Evolutionary conservation across 2,329 filamentous ascomycete species (phyloP).

Genomic region (Talaromyces piceae): DNA sequence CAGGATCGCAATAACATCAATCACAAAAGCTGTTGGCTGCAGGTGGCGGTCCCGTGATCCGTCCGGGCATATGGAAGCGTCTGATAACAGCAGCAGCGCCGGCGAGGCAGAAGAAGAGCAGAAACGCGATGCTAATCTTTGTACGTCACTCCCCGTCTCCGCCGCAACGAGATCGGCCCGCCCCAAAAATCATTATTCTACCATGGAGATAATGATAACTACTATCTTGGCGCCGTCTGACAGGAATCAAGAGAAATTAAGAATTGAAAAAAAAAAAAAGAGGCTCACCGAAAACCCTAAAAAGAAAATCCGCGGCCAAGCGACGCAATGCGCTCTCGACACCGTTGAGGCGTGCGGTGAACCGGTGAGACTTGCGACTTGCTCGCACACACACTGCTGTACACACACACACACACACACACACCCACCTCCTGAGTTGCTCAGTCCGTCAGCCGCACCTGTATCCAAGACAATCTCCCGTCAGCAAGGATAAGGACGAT

Average conservation of each 20-base stretch:
- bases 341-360: background rate
- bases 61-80: background rate
- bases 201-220: too few species aligned
- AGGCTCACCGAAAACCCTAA: background rate
- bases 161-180: background rate
- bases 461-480: background rate
- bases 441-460: background rate
- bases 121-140: background rate
- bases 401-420: too few species aligned
- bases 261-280: background rate
- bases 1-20: too few species aligned
- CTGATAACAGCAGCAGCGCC: background rate
- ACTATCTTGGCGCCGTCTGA: too few species aligned
- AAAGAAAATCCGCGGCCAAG: background rate
- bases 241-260: background rate
- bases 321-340: background rate
- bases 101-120: background rate
- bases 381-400: too few species aligned
- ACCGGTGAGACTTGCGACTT: background rate
- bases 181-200: background rate
- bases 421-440: too few species aligned
- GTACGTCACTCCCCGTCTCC: background rate
- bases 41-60: background rate
- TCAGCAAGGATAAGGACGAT: background rate
- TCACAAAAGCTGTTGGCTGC: background rate